These are phyloP conservation scores for Xylaria sp. DNA, from an alignment of 2,329 filamentous ascomycete genomes.

Conservation along the genomic window DNA sequence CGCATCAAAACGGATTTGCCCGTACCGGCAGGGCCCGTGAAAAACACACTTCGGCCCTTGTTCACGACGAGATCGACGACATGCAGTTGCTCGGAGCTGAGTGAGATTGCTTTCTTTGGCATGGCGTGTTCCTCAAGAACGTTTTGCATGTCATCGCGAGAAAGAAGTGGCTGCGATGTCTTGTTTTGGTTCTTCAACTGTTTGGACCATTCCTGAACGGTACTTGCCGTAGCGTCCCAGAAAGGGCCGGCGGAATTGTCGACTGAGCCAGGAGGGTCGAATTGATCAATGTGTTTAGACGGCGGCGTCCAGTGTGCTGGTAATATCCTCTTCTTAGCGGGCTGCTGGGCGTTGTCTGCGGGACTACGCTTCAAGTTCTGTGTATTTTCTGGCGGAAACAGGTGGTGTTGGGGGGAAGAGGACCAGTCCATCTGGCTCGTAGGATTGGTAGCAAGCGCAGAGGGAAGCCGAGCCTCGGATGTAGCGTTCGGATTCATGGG, in stretches of 20 bases:
- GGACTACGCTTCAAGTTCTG: conserved; percentile 41
- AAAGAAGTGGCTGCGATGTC: conserved; percentile 37
- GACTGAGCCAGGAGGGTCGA: conserved; percentile 13
- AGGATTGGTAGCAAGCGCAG: background rate
- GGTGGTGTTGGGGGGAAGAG: conserved; percentile 53
- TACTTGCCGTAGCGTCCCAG: conserved; percentile 72
- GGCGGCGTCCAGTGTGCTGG: conserved; percentile 39
- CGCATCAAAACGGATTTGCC: conserved; percentile 96
- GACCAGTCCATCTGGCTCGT: conserved; percentile 61
- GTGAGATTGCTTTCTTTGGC: conserved; percentile 48
- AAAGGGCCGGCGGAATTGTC: conserved; percentile 34
- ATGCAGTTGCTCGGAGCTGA: conserved; percentile 81
- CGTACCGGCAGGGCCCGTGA: conserved; percentile 92
- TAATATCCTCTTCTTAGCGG: conserved; percentile 57
- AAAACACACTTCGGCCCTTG: conserved; percentile 84
- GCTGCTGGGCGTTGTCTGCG: conserved; percentile 31
- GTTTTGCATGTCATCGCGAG: conserved; percentile 44
- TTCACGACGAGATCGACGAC: conserved; percentile 80
- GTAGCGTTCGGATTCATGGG: conserved; percentile 28
- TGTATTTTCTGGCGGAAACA: conserved; percentile 34
- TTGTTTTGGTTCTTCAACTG: conserved; percentile 61
- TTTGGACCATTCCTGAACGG: conserved; percentile 72
- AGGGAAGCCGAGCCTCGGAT: conserved; percentile 10
- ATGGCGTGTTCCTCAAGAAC: conserved; percentile 32
- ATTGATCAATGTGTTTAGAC: conserved; percentile 29